Base-by-base conservation (phyloP, 2,329 filamentous ascomycete species). In the Calonectria crousiana region DNA sequence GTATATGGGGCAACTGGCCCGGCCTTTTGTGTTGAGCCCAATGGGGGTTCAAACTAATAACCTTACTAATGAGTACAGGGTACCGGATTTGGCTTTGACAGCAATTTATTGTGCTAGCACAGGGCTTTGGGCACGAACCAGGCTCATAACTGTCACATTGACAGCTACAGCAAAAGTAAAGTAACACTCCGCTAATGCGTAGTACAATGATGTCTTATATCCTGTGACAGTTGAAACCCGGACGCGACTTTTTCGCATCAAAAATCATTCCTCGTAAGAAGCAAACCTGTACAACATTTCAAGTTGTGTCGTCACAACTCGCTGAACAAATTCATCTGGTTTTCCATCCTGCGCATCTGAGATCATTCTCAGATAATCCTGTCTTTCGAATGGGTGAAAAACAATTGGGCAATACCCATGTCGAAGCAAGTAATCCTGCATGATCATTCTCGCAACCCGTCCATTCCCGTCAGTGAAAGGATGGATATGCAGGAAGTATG, bases 371-470 rank as follows among this genome's bases (percentile, higher is more conserved):
- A 34, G 8, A 9, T 34, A 34, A 10, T 34, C 32, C 32, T 1
- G 8, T 9, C 32, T 6, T 2, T 34, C 32, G 10, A 34, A 34
- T 34, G 32, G 32, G 2, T 11, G 32, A 2, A 34, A 34, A 34
- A 34, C 10, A 18, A 53, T 3, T 3, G 69, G 69, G 20, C 5
- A 14, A 49, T 71, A 71, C n/a, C 69, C 60, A 32, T 71, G 51
- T 5, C 60, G 69, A 20, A 71, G 62, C 18, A 71, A 30, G 30
- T 67, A 71, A 26, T 71, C 69, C 4, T 71, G 69, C 69, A 71
- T 51, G 4, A 71, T 58, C 69, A 71, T 71, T 14, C 69, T 47
- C 1, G 62, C 67, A 4, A 71, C 60, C 9, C 69, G n/a, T 9
- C 51, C 60, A 26, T 71, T 71, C 4, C 49, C 69, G 28, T 58